Evolutionary conservation across 805 yeast species (phyloP), one percentile per base, ranked within the genome.

Genomic region (Tetrapisispora taiwanensis): DNA sequence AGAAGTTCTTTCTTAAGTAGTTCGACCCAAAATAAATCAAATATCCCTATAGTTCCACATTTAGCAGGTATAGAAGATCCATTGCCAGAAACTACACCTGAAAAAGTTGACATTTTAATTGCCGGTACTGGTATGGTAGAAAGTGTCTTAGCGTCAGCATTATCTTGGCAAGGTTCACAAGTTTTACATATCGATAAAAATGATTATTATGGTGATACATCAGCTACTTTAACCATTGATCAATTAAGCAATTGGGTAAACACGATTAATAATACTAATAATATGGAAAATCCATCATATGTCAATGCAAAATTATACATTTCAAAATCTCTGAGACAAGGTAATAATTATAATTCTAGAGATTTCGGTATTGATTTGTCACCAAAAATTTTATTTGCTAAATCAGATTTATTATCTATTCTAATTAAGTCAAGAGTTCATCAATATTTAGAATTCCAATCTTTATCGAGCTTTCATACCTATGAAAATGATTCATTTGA

Each of bases 91-190:
- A 55, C 65, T 3, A 73, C 77, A 30, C 79, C 92, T 7, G 85
- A 81, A 26, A 68, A 80, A 48, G 85, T 87, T 53, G 98, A 92
- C 59, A 95, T 92, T 13, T 71, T 92, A 27, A 84, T 92, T 45
- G 78, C 84, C 50, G 98, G 98, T 31, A 90, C 98, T 0, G 97
- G 97, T 3, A 70, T 92, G 35, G 81, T 80, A 2, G 95, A 92
- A 62, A 78, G 87, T 52, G 79, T 92, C 12, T 65, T 88, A 40
- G 96, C 97, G 0, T 95, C 97, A 12, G 90, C 97, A 0, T 71
- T 92, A 39, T 83, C 97, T 12, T 92, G 98, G 97, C 95, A 87
- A 55, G 98, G 98, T n/a, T 79, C 92, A n/a, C 79, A 75, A 51
- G 97, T 92, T 8, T 68, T 92, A 36, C 98, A 92, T 59, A 78